Evolutionary conservation across 208 protist genomes (phyloP), one percentile per base, ranked within the genome.

Genomic region (Wallacemonas sp.): DNA sequence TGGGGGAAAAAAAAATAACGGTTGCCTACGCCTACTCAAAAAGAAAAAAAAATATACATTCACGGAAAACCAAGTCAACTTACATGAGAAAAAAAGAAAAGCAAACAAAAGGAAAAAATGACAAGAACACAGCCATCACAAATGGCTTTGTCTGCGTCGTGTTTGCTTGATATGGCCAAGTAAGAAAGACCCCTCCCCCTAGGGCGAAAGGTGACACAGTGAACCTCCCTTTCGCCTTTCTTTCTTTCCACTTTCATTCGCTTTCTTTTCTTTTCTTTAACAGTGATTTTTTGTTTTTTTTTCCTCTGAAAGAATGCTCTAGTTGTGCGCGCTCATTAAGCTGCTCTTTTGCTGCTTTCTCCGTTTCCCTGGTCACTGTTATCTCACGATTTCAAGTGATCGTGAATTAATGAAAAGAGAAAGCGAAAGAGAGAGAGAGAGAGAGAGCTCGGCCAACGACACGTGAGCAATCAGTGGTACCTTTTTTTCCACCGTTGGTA

Each of bases 171-270:
- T n/a, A n/a, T n/a, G n/a, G n/a, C n/a, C n/a, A n/a, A 41, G 14
- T 17, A 41, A 41, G 36, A 41, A 41, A 14, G 6, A 6, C 36
- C 36, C 36, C 36, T 41, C 36, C 28, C 9, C 22, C 22, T 15
- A 44, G 34, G 42, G 28, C n/a, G 38, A 19, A 47, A 12, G 21
- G 36, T 71, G 19, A 41, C 30, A 51, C 47, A 62, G 21, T 60
- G 45, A 45, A 58, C 42, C 30, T 61, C 42, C 65, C 51, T 62
- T 68, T 28, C 36, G 27, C 44, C n/a, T 30, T 51, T 60, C 55
- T 51, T 44, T 36, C 11, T 2, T 51, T 9, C 26, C 11, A 5
- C 21, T 41, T 2, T 62, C 24, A 30, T 51, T 69, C 28, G 14
- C 54, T 31, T 53, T 34, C 14, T 47, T 60, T 60, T 36, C 31